Conservation (phyloP, 192 early-diverging fungal genomes). For the Linnemannia zychae region DNA sequence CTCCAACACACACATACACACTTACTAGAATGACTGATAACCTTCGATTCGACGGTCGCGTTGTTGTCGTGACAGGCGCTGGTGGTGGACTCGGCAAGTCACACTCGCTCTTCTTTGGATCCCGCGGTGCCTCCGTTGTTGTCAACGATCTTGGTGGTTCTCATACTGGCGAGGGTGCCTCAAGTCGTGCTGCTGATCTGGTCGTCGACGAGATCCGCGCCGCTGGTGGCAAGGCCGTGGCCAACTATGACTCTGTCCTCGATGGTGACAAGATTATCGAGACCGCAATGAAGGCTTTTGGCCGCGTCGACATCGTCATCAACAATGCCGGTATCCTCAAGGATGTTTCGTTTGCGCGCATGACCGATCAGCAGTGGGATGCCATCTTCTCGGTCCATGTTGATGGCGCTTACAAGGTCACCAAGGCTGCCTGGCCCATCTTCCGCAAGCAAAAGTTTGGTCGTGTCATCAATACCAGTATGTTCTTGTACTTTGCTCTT, state of each 20-base stretch:
- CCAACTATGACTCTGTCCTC: conserved; percentile 95
- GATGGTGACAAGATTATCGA: conserved; percentile 95
- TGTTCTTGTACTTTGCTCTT: background rate
- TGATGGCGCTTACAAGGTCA: conserved; percentile 94
- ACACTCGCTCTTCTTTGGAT: conserved; percentile 91
- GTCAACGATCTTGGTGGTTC: conserved; percentile 94
- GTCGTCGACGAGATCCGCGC: conserved; percentile 92
- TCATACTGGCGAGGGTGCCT: conserved; percentile 79
- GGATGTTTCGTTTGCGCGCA: conserved; percentile 93
- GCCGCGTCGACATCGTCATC: conserved; percentile 85
- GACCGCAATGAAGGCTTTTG: conserved; percentile 90
- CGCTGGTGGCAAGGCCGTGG: conserved; percentile 91
- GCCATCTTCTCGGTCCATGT: conserved; percentile 92
- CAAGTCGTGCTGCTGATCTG: conserved; percentile 85
- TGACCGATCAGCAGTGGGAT: conserved; percentile 96
- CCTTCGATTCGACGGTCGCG: conserved; percentile 81
- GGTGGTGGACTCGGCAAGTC: conserved; percentile 93
- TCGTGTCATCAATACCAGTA: conserved; percentile 91
- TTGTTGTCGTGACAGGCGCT: conserved; percentile 95
- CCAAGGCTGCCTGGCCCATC: conserved; percentile 96
- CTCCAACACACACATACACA: background rate
- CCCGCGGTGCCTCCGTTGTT: conserved; percentile 91
- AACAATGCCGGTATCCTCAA: conserved; percentile 99
- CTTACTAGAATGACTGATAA: conserved; percentile 44
- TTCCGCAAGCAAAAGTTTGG: conserved; percentile 96